These are phyloP conservation scores for Bacterosira constricta DNA, from an alignment of 108 stramenopile species.

Conservation along the genomic window DNA sequence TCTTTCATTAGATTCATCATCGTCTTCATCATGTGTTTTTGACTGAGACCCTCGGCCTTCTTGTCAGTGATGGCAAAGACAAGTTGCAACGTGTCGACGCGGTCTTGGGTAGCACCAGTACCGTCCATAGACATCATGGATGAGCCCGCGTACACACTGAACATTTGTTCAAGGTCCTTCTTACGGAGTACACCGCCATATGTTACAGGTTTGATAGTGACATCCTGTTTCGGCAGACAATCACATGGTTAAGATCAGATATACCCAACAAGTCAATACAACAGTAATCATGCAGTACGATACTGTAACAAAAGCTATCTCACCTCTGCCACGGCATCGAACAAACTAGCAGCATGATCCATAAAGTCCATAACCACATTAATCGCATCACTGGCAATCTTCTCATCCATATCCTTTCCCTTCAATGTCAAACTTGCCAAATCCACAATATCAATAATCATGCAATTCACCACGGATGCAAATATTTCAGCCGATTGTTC, in stretches of 20 bases:
- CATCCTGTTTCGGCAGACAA: too few species aligned
- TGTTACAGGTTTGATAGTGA: slow-evolving; percentile 80
- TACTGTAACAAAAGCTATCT: neutral
- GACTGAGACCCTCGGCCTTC: slow-evolving; percentile 84
- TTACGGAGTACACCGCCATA: slow-evolving; percentile 79
- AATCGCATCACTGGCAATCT: slow-evolving; percentile 72
- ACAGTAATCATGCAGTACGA: too few species aligned
- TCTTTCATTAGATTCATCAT: slow-evolving; percentile 88
- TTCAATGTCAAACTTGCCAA: slow-evolving; percentile 80
- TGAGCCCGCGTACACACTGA: slow-evolving; percentile 69
- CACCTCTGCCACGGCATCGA: slow-evolving; percentile 77
- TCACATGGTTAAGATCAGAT: too few species aligned
- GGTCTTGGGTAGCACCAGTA: slow-evolving; percentile 39
- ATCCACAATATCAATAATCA: slow-evolving; percentile 90
- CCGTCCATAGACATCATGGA: slow-evolving; percentile 68
- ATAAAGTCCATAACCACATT: slow-evolving; percentile 87
- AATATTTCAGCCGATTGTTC: slow-evolving; percentile 82
- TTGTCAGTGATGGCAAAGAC: slow-evolving; percentile 80
- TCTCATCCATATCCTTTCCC: slow-evolving; percentile 63
- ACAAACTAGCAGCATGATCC: slow-evolving; percentile 83
- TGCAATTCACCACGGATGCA: slow-evolving; percentile 87
- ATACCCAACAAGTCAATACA: too few species aligned
- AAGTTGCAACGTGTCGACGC: slow-evolving; percentile 73
- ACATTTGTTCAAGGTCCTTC: slow-evolving; percentile 86
- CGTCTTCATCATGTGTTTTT: slow-evolving; percentile 86